Base-by-base conservation (phyloP, 805 yeast genomes). In the Blastobotrys attinorum region DNA sequence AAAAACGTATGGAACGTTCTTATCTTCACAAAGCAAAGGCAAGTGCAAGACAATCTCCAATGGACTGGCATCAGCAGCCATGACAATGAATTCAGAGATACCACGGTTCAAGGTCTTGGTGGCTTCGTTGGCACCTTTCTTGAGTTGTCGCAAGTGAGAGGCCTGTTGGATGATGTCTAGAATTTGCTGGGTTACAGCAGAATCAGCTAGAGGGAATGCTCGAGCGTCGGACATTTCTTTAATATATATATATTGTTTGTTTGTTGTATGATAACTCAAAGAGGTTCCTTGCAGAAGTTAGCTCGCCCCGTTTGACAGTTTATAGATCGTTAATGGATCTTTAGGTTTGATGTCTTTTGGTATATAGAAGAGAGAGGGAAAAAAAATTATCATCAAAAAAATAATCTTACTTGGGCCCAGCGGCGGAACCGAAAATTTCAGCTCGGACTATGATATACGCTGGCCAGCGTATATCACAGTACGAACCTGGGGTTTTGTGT, bases 11-110 rank as follows among this genome's bases (percentile, higher is more conserved):
- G 98, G 97, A 56, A 92, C 98, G 76, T 92, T 92, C 79, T 92
- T 92, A 73, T 92, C 99, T 75, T 92, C 99, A 72, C 99, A 92
- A 61, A 92, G 76, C 61, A 92, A 78, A 41, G 99, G 99, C 68
- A 92, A 78, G 68, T 92, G 98, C 70, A 92, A 79, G 64, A 92
- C 81, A 69, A 92, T 90, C 75, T 92, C 99, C 64, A 92, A 89
- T 61, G 99, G 99, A 72, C 89, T 96, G 61, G 98, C 88, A 67
- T 92, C 99, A 60, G 98, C 99, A 56, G 99, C 98, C 97, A 92
- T 87, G 73, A 90, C 86, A 70, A 90, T 89, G 77, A 90, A 90
- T 75, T 90, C 98, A 61, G 97, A 85, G 63, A 90, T 90, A 81
- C 98, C 98, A 77, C 97, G 85, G 84, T 90, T 90, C 73, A 90